Conservation (phyloP, 2,329 filamentous ascomycete genomes). For the Phymatotrichopsis omnivora region DNA sequence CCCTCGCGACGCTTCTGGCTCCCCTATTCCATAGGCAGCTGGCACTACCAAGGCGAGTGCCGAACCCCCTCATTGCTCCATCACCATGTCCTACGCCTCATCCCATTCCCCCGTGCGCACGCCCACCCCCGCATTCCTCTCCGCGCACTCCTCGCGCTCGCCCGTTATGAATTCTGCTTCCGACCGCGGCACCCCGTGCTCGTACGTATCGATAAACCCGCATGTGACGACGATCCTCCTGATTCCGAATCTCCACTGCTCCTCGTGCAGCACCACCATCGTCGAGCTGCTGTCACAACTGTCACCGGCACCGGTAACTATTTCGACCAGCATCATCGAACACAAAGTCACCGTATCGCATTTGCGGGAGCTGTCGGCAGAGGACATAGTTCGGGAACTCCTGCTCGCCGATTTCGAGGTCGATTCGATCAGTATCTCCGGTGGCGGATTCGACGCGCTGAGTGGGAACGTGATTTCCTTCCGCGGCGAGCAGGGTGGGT, state of each 20-base stretch:
- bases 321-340: constrained; percentile 61
- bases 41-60: no score
- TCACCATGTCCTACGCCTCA: no score
- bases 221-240: constrained; percentile 50
- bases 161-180: no score
- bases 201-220: no score
- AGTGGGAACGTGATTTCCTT: constrained; percentile 20
- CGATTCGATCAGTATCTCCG: constrained; percentile 28
- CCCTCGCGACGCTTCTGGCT: no score
- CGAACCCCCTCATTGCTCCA: no score
- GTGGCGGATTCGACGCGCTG: not conserved
- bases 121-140: no score
- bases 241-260: constrained; percentile 66
- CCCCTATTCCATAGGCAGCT: no score
- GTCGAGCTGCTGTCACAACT: constrained; percentile 45
- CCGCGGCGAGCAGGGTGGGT: constrained; percentile 33
- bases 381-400: constrained; percentile 40
- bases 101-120: no score
- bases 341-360: constrained; percentile 57
- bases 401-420: constrained; percentile 52
- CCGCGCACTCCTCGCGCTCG: no score
- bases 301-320: constrained; percentile 44
- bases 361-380: constrained; percentile 36
- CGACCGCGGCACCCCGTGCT: no score
- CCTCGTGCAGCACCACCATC: constrained; percentile 61